These are phyloP conservation scores for Wickerhamomyces canadensis DNA, from an alignment of 805 yeast species.

Conservation along the genomic window DNA sequence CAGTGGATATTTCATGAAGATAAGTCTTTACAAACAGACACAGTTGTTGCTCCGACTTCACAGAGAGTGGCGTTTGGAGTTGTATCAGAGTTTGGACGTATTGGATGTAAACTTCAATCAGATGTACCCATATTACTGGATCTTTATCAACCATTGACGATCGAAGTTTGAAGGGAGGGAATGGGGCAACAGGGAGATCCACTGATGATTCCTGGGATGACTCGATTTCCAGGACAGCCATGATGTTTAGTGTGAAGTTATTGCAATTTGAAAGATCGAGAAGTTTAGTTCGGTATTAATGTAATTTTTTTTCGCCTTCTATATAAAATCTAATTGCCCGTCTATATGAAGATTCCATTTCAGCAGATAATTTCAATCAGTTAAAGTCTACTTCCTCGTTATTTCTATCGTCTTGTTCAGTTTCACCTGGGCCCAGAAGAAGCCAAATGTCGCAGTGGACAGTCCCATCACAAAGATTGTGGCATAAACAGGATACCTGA, in stretches of 20 bases:
- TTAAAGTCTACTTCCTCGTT: too few relatives aligned
- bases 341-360: too few relatives aligned
- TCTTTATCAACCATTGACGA: constrained; percentile 78
- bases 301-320: not conserved
- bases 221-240: not conserved
- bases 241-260: too few relatives aligned
- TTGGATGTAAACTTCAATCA: constrained; percentile 58
- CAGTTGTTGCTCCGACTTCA: constrained; percentile 53
- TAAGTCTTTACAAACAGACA: constrained; percentile 51
- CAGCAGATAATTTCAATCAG: too few relatives aligned
- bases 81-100: constrained; percentile 35
- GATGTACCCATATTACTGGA: constrained; percentile 78
- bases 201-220: constrained; percentile 7
- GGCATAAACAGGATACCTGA: constrained; percentile 24
- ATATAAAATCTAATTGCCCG: too few relatives aligned
- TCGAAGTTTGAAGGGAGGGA: constrained; percentile 69
- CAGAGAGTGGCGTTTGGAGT: constrained; percentile 35
- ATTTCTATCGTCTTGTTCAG: too few relatives aligned
- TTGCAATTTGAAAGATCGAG: too few relatives aligned
- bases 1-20: constrained; percentile 56
- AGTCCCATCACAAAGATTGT: constrained; percentile 11
- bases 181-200: constrained; percentile 57
- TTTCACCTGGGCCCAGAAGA: constrained; percentile 6
- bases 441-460: constrained; percentile 2
- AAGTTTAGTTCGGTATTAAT: too few relatives aligned